Base-by-base conservation (phyloP, 2,329 filamentous ascomycete genomes). In the Aspergillus ochraceoroseus region DNA sequence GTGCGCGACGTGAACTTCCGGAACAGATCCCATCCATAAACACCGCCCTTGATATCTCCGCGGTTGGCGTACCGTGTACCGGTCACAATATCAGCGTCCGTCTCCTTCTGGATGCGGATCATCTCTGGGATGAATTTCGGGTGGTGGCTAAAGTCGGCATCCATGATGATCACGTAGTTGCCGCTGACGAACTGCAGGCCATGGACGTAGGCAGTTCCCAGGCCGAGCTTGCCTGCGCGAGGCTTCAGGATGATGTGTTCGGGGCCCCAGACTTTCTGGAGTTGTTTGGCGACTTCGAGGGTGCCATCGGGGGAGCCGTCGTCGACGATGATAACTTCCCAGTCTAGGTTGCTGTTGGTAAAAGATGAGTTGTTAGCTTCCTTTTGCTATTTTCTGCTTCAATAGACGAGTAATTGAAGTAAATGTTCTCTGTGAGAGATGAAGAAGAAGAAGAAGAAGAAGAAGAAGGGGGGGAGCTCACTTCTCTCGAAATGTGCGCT, bases 141-240 rank as follows among this genome's bases (percentile, higher is more conserved):
- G 75, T 98, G 92, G 73, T 98, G 92, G 56, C 81, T 87, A 77
- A 98, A 98, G 71, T 98, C 92, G 69, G 94, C 92, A 73, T 98
- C 92, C 92, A 98, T 98, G 77, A 98, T 98, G 74, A 98, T 87
- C 63, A 98, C 87, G 62, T 82, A 96, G 77, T 94, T 95, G 58
- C 92, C 92, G 14, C 82, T 88, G 15, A 77, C 84, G 63, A 85
- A 96, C 65, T 95, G 80, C 46, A 98, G 76, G 37, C 90, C 90
- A 68, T 95, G 89, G 26, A 95, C 87, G 71, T 96, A 96, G 33
- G 90, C 90, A 2, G 90, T 95, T 54, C 90, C 90, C 34, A 96
- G 83, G n/a, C 90, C 90, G 26, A 95, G 85, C 72, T 96, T 98
- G 63, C 94, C 94, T 28, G 87, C 78, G 59, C 94, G 89, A 15